Conservation (phyloP, 2,329 filamentous ascomycete species). For the Knufia petricola region DNA sequence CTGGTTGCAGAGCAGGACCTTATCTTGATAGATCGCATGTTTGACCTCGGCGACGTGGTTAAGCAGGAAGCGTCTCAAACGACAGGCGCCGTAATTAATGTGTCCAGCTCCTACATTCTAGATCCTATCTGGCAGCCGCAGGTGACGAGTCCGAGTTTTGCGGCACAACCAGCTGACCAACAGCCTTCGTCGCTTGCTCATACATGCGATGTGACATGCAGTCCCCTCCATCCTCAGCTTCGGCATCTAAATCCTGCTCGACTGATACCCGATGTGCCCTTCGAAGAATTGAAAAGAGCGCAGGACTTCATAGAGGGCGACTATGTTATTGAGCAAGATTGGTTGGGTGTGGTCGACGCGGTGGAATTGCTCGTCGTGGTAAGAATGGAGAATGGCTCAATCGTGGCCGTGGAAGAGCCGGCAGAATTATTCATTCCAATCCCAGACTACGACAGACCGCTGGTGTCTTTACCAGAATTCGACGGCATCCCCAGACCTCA, state of each 20-base stretch:
- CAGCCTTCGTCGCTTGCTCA: neutral
- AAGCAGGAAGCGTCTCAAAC: constrained; percentile 40
- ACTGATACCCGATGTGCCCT: constrained; percentile 33
- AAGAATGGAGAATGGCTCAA: constrained; percentile 42
- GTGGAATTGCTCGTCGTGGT: constrained; percentile 43
- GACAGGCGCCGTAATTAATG: constrained; percentile 46
- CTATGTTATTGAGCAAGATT: constrained; percentile 45
- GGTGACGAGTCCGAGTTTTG: constrained; percentile 10
- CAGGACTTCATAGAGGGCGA: constrained; percentile 42
- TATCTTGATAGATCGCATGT: constrained; percentile 43
- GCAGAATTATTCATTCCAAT: constrained; percentile 34
- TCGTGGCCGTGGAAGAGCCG: constrained; percentile 44
- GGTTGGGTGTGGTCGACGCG: constrained; percentile 46
- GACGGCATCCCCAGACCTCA: constrained; percentile 13
- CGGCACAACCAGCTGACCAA: constrained; percentile 4
- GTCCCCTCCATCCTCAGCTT: constrained; percentile 13
- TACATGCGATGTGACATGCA: constrained; percentile 12
- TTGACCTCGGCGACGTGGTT: constrained; percentile 48
- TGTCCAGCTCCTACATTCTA: constrained; percentile 38
- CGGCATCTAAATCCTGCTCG: constrained; percentile 19
- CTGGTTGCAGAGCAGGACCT: constrained; percentile 37
- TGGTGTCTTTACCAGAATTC: constrained; percentile 20
- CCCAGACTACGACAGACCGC: constrained; percentile 19
- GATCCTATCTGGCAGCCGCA: constrained; percentile 24
- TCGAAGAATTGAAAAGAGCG: constrained; percentile 37